phyloP scores from a whole-genome alignment of 257 asterid species.

The Solanum sejunctum region DNA sequence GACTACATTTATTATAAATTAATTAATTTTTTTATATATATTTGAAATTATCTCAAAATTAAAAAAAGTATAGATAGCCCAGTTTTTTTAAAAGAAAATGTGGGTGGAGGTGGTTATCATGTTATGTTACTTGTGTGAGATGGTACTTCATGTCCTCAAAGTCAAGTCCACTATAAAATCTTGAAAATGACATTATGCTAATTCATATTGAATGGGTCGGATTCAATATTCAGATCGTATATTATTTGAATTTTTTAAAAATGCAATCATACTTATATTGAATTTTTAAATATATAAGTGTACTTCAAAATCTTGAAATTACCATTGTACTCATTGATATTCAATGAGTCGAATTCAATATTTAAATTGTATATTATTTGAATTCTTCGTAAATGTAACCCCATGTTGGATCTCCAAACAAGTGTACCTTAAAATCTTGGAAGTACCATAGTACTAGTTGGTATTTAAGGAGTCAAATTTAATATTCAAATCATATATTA shows the following conservation, averaged over 20 bases:
- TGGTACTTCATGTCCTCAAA: neutral
- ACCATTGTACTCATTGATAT: neutral
- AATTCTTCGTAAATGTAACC: too few relatives aligned
- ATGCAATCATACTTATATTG: too few relatives aligned
- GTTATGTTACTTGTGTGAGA: neutral
- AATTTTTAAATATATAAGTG: neutral
- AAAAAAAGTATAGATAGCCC: neutral
- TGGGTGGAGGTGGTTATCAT: neutral
- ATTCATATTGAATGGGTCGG: neutral
- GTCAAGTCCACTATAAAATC: neutral
- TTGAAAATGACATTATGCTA: neutral
- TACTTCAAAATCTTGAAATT: neutral
- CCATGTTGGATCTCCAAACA: too few relatives aligned
- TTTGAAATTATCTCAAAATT: too few relatives aligned
- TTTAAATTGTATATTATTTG: too few relatives aligned
- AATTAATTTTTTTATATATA: too few relatives aligned
- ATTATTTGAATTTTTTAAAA: too few relatives aligned
- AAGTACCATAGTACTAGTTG: neutral
- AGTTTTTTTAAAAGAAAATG: too few relatives aligned
- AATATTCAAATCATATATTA: neutral
- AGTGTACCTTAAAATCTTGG: neutral
- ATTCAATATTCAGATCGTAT: neutral
- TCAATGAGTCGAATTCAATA: neutral
- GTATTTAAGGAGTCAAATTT: neutral
- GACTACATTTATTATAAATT: too few relatives aligned